Evolutionary conservation across 2,329 filamentous ascomycete species (phyloP), one percentile per base, ranked within the genome.

Genomic region (Epichloe sylvatica): DNA sequence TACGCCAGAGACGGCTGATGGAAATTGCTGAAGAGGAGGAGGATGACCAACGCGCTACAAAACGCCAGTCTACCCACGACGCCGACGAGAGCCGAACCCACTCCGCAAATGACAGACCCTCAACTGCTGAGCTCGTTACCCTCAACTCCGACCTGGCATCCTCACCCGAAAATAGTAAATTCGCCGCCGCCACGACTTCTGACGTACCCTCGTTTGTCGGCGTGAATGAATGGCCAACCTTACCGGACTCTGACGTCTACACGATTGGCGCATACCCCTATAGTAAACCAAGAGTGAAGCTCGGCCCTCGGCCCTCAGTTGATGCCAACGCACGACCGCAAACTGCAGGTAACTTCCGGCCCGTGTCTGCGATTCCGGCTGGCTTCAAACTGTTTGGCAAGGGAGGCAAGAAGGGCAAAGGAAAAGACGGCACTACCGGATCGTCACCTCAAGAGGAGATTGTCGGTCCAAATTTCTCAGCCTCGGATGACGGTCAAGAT

Each of bases 11-110:
- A 59, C 82, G 86, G 56, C 71, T 97, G 58, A 84, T 91, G 70
- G 91, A 94, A 68, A 96, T 97, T 63, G 82, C 84, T n/a, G 92
- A 97, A 67, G 86, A 92, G 68, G 86, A 84, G 49, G 88, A 94
- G 61, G 89, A 94, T 59, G 80, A 83, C 52, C 67, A 77, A 54
- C 63, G 64, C n/a, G 71, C 78, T 30, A 69, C 68, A 40, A 83
- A 81, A 59, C 71, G 78, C 49, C 73, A 81, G 59, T 80, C 76
- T 2, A 70, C 74, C 19, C 71, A 76, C 60, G 67, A 77, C 57
- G 65, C 67, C 45, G 58, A 59, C 46, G 59, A 57, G 33, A 57
- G 60, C 17, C 53, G 57, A 21, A 54, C 60, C 11, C 53, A 61
- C 36, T 60, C 67, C 38, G 61, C 65, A 45, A 61, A 51, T 38